A percentile compares a stretch with the other conserved stretches of the same genome.
Evolutionary conservation across 2,329 filamentous ascomycete genomes (phyloP).

Genomic region (Emydomyces testavorans): DNA sequence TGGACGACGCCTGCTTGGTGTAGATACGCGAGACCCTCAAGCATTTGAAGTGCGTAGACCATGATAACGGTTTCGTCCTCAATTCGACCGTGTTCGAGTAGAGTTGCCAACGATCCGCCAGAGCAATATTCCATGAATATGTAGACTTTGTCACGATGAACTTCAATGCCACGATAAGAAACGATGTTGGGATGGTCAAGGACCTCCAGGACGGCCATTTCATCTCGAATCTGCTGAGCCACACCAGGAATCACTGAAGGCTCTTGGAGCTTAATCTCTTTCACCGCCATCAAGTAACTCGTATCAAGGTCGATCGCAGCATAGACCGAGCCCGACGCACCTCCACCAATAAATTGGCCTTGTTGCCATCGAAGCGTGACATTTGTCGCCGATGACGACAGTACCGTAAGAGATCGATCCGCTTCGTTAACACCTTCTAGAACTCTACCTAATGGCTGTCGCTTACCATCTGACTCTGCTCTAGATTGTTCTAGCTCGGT

Average conservation of each 20-base stretch:
- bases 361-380: constrained; percentile 96
- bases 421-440: constrained; percentile 92
- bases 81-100: constrained; percentile 90
- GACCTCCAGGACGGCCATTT: constrained; percentile 92
- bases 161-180: constrained; percentile 94
- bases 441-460: constrained; percentile 78
- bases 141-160: constrained; percentile 97
- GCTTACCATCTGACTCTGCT: constrained; percentile 68
- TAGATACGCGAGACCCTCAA: constrained; percentile 48
- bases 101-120: constrained; percentile 75
- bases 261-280: constrained; percentile 94
- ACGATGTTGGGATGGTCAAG: constrained; percentile 97
- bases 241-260: constrained; percentile 92
- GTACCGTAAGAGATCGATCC: constrained; percentile 82
- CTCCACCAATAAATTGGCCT: constrained; percentile 93
- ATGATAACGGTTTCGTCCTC: constrained; percentile 46
- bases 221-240: constrained; percentile 84
- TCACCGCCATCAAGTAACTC: constrained; percentile 93
- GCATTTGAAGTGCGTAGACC: constrained; percentile 57
- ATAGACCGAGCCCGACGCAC: constrained; percentile 95
- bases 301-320: constrained; percentile 95
- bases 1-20: constrained; percentile 47
- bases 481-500: constrained; percentile 65
- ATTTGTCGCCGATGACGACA: constrained; percentile 89
- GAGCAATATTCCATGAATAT: constrained; percentile 99